Percentiles rank a stretch among this genome's conserved stretches.
phyloP scores from a whole-genome alignment of 306 rosid species.

The Lathyrus sativus region DNA sequence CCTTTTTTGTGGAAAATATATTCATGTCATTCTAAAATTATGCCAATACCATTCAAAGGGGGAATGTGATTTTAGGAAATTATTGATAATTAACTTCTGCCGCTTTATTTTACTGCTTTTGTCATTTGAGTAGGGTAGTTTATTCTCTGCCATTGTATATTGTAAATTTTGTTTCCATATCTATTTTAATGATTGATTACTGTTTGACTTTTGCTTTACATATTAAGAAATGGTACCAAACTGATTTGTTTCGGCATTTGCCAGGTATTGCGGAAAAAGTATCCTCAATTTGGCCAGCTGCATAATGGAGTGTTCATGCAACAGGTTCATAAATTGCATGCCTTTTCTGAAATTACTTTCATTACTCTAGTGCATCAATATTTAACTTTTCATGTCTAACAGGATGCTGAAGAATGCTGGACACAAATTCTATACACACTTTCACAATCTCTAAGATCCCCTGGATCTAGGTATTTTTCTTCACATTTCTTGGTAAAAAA shows the following conservation, averaged over 20 bases:
- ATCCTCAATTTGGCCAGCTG: slow-evolving; percentile 96
- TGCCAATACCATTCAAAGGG: background rate
- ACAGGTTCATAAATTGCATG: slow-evolving; percentile 59
- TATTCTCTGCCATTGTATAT: slow-evolving; percentile 10
- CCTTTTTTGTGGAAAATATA: slow-evolving; percentile 1
- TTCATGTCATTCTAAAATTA: background rate
- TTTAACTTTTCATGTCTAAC: slow-evolving; percentile 39
- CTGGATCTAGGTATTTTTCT: slow-evolving; percentile 72
- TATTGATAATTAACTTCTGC: slow-evolving; percentile 4
- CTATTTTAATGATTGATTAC: background rate
- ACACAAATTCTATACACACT: slow-evolving; percentile 93
- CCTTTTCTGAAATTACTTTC: slow-evolving; percentile 30
- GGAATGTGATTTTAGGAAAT: slow-evolving; percentile 8
- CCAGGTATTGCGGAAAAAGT: slow-evolving; percentile 90
- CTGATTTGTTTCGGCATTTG: slow-evolving; percentile 38
- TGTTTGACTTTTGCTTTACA: slow-evolving; percentile 10
- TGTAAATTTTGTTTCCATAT: slow-evolving; percentile 2
- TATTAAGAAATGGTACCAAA: slow-evolving; percentile 13
- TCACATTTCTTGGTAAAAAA: slow-evolving; percentile 18
- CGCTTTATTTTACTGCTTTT: slow-evolving; percentile 16
- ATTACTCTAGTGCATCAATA: slow-evolving; percentile 19
- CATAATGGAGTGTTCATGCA: slow-evolving; percentile 93
- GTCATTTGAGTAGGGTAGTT: slow-evolving; percentile 23
- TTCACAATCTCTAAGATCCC: slow-evolving; percentile 82
- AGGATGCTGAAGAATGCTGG: slow-evolving; percentile 99